Base-by-base conservation (phyloP, 352 stramenopile genomes). In the Globisporangium viniferum region DNA sequence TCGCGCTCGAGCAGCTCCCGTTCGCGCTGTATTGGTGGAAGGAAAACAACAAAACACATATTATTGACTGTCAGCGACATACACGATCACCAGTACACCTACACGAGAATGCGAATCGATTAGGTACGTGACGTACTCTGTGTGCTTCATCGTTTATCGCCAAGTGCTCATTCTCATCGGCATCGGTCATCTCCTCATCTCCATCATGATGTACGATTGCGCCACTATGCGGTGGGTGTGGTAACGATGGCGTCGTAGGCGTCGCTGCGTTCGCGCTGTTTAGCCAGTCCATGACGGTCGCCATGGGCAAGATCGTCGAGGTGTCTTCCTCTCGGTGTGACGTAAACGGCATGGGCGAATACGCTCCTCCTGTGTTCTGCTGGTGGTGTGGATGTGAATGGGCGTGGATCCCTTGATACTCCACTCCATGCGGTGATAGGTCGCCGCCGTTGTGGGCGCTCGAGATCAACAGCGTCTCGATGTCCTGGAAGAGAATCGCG, bases 1-100 rank as follows among this genome's bases (percentile, higher is more conserved):
- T 90, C 78, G 22, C 80, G 67, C 20, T 63, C 36, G 59, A 78
- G 57, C n/a, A 88, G 56, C 70, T 90, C 76, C 53, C 57, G 49
- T 27, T 67, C 49, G 15, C 15, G 62, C 62, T 67, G 27, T 36
- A 18, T 53, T 18, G 49, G 15, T 12, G 2, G 36, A 44, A 44
- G 36, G 10, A 44, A 44, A 5, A 44, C 9, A 44, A 24, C 24
- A 44, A 12, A 3, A 44, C 3, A 44, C 36, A 44, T 12, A 44
- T 44, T 44, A 44, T 44, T 44, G 36, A 14, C 12, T 35, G 14
- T 51, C n/a, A 49, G 18, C 12, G 4, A 0, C 36, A 64, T 20
- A 64, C 36, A 64, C 33, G 46, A 39, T 20, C 9, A 18, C 3
- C 27, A 55, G 14, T 12, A 53, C 12, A 36, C 5, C 54, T 22